A percentile compares a stretch with the other conserved stretches of the same genome.
Evolutionary conservation across 108 stramenopile genomes (phyloP).

Genomic region (Tribonema minus): DNA sequence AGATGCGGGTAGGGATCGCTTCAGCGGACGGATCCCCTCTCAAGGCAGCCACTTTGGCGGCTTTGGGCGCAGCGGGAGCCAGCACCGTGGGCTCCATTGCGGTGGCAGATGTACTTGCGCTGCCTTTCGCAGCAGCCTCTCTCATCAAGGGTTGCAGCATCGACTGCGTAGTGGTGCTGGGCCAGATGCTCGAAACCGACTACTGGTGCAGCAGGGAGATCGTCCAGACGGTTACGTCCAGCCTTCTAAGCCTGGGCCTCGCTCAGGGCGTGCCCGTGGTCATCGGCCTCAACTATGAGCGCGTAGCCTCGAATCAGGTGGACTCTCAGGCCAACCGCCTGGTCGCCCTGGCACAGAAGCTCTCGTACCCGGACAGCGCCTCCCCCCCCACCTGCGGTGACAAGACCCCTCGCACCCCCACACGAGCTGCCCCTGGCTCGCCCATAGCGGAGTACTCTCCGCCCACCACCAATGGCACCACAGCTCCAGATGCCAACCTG

Average conservation of each 20-base stretch:
- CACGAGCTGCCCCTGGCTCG: no score
- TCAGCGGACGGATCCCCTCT: not conserved
- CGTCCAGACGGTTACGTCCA: not conserved
- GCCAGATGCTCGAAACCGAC: not conserved
- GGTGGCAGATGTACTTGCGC: not conserved
- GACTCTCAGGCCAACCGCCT: not conserved
- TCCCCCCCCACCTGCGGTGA: no score
- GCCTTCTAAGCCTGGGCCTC: not conserved
- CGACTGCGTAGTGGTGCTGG: not conserved
- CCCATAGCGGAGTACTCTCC: no score
- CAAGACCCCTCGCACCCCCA: no score
- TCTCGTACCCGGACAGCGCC: no score
- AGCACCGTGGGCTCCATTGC: not conserved
- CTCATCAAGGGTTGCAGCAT: not conserved
- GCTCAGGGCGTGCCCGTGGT: not conserved
- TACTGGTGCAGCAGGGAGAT: not conserved
- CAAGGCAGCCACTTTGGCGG: not conserved
- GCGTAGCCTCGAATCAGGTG: not conserved
- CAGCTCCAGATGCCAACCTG: no score
- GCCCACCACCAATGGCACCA: no score
- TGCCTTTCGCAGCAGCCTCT: not conserved
- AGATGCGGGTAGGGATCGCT: not conserved
- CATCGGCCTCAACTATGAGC: not conserved
- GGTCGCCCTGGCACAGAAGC: no score
- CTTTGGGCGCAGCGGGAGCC: not conserved